Conservation (phyloP, 2,329 filamentous ascomycete species). For the Talaromyces sp. region DNA sequence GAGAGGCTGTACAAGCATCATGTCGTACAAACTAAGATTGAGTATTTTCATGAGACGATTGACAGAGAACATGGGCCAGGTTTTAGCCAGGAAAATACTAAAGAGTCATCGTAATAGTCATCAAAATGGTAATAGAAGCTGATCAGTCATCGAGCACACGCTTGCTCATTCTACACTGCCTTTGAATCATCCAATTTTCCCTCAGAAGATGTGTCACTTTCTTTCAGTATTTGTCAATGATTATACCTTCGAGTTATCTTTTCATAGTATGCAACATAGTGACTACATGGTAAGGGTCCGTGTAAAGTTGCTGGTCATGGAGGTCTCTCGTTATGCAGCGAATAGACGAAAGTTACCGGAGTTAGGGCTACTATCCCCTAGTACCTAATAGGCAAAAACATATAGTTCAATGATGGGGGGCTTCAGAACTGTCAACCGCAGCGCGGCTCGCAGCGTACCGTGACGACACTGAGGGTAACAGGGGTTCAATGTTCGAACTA, state of each 20-base stretch:
- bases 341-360: not conserved
- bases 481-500: not conserved
- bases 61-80: not conserved
- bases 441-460: no score
- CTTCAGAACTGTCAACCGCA: no score
- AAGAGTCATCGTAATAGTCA: not conserved
- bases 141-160: not conserved
- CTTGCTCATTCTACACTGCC: not conserved
- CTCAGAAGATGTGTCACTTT: not conserved
- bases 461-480: no score
- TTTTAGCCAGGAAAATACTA: no score
- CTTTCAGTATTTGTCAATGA: not conserved
- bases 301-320: not conserved
- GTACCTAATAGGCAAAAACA: no score
- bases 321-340: not conserved
- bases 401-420: no score
- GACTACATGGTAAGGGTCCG: not conserved
- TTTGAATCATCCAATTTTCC: not conserved
- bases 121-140: not conserved
- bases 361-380: not conserved
- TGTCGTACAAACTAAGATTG: not conserved
- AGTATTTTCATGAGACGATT: not conserved
- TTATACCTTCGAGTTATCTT: not conserved
- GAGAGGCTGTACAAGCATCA: not conserved
- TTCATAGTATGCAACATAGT: not conserved